Percentiles rank a stretch among this genome's conserved stretches.
These are phyloP conservation scores for Galerina sulciceps DNA, from an alignment of 768 basidiomycete genomes.

Conservation along the genomic window DNA sequence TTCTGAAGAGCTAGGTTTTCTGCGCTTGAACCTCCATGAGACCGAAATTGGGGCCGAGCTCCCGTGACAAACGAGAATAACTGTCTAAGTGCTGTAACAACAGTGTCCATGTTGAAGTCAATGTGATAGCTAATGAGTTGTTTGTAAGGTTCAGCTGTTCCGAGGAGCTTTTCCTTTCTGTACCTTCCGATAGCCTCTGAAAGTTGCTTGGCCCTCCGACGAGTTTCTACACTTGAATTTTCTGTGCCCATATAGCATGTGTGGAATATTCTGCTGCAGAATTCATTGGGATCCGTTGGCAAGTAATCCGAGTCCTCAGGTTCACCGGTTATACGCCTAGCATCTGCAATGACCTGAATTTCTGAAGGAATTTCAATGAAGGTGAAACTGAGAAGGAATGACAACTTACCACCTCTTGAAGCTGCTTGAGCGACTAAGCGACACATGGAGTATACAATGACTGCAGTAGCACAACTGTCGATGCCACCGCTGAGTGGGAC, in stretches of 20 bases:
- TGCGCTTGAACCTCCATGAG: constrained; percentile 82
- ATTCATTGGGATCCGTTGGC: constrained; percentile 87
- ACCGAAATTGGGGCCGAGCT: constrained; percentile 66
- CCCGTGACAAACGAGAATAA: constrained; percentile 85
- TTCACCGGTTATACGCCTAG: constrained; percentile 87
- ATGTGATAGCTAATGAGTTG: constrained; percentile 74
- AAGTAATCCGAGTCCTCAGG: constrained; percentile 79
- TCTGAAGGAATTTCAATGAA: constrained; percentile 44
- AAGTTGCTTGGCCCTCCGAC: constrained; percentile 84
- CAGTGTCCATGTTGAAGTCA: constrained; percentile 93
- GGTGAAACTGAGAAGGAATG: not conserved
- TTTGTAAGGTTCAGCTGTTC: not conserved
- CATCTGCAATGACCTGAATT: constrained; percentile 87
- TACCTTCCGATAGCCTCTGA: constrained; percentile 90
- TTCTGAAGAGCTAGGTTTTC: constrained; percentile 98
- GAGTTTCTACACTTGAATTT: constrained; percentile 89
- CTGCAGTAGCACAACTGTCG: constrained; percentile 95
- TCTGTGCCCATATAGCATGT: constrained; percentile 99
- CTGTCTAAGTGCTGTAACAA: constrained; percentile 83
- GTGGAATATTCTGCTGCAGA: constrained; percentile 87
- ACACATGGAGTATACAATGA: constrained; percentile 97
- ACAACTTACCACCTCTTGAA: constrained; percentile 62
- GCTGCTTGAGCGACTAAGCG: constrained; percentile 85
- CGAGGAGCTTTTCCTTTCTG: constrained; percentile 11
- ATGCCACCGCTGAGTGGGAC: constrained; percentile 95